A percentile compares a stretch with the other conserved stretches of the same genome.
phyloP scores from a whole-genome alignment of 345 rosid genomes.

The Populus euphratica region DNA sequence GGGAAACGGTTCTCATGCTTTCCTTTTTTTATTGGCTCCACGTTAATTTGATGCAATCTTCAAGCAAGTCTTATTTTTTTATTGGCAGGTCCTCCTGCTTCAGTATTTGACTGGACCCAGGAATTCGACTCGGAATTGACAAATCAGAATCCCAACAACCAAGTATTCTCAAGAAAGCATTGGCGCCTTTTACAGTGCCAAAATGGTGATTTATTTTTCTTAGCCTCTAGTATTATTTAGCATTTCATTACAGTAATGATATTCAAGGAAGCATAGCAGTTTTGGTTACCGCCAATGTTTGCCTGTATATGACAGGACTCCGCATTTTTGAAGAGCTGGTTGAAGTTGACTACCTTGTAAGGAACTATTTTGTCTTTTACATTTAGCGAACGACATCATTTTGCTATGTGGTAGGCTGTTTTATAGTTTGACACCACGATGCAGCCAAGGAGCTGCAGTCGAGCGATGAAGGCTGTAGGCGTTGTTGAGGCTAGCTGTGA shows the following conservation, averaged over 20 bases:
- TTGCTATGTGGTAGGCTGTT: slow-evolving; percentile 18
- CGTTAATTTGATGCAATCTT: slow-evolving; percentile 19
- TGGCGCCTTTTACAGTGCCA: slow-evolving; percentile 99
- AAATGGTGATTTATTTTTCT: slow-evolving; percentile 58
- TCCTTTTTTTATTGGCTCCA: slow-evolving; percentile 11
- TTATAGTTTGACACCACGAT: slow-evolving; percentile 25
- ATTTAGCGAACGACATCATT: slow-evolving; percentile 13
- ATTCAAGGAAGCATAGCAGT: neutral
- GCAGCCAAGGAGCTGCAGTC: slow-evolving; percentile 99
- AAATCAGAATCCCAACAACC: slow-evolving; percentile 68
- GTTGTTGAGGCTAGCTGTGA: slow-evolving; percentile 97
- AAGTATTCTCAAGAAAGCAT: slow-evolving; percentile 91
- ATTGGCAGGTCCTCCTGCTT: slow-evolving; percentile 80
- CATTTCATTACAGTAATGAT: slow-evolving; percentile 13
- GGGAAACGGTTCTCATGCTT: slow-evolving; percentile 70
- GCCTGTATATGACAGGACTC: slow-evolving; percentile 60
- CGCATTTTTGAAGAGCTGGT: slow-evolving; percentile 99
- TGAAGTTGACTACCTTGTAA: slow-evolving; percentile 98
- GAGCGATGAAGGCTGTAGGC: slow-evolving; percentile 99
- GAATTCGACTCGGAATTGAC: slow-evolving; percentile 71
- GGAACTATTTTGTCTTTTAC: slow-evolving; percentile 26
- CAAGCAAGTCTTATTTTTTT: slow-evolving; percentile 17
- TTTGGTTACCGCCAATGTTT: neutral
- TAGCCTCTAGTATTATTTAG: slow-evolving; percentile 10
- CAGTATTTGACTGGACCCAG: slow-evolving; percentile 81